These are phyloP conservation scores for Ceratocystis papillata DNA, from an alignment of 2,329 filamentous ascomycete genomes.

Conservation along the genomic window DNA sequence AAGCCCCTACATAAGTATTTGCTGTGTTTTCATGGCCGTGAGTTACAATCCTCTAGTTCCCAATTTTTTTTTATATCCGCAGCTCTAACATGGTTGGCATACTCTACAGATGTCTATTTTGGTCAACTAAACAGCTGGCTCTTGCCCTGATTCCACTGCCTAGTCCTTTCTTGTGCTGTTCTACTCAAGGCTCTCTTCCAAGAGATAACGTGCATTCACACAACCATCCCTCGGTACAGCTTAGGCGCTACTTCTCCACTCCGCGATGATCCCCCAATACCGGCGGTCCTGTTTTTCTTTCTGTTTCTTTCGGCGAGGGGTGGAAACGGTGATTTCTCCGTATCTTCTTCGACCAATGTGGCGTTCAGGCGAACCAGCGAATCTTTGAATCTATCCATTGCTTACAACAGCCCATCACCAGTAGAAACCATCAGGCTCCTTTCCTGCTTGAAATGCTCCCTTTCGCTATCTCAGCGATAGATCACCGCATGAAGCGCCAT, in stretches of 20 bases:
- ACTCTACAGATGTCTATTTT: constrained; percentile 31
- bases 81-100: background rate
- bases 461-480: background rate
- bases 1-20: constrained; percentile 90
- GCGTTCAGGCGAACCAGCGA: constrained; percentile 16
- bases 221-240: background rate
- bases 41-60: constrained; percentile 27
- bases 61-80: background rate
- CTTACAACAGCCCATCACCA: background rate
- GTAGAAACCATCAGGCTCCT: background rate
- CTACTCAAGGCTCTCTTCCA: constrained; percentile 9
- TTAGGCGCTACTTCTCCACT: background rate
- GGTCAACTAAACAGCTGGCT: constrained; percentile 32
- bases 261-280: background rate
- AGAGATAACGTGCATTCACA: background rate
- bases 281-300: background rate
- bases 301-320: background rate
- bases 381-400: constrained; percentile 11
- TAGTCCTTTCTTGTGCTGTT: background rate
- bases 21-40: constrained; percentile 90
- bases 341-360: background rate
- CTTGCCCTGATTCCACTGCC: background rate
- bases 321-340: too few species aligned
- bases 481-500: background rate
- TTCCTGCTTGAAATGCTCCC: too few species aligned